Conservation (phyloP, 345 rosid species). For the Zanthoxylum bungeanum region DNA sequence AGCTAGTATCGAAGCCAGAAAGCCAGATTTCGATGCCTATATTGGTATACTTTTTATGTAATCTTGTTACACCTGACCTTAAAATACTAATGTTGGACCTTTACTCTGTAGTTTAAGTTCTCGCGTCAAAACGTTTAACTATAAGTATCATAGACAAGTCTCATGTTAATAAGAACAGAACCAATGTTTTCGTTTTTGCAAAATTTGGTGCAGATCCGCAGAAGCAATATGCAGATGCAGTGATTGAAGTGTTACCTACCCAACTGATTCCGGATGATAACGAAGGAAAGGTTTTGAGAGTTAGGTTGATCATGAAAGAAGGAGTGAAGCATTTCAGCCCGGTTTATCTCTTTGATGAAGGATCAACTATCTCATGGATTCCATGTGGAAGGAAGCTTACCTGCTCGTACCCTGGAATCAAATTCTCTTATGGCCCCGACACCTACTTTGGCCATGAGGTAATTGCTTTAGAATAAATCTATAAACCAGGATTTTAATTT, state of each 20-base stretch:
- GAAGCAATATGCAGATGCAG: constrained; percentile 92
- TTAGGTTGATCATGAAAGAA: constrained; percentile 92
- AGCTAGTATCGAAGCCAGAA: constrained; percentile 95
- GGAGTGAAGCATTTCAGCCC: constrained; percentile 86
- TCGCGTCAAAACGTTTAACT: not conserved
- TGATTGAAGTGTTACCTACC: constrained; percentile 89
- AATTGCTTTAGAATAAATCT: not conserved
- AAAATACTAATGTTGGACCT: not conserved
- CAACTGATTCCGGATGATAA: constrained; percentile 84
- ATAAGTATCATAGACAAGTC: not conserved
- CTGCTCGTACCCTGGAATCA: constrained; percentile 97
- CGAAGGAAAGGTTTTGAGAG: constrained; percentile 91
- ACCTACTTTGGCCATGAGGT: constrained; percentile 85
- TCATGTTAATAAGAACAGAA: not conserved
- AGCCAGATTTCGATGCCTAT: constrained; percentile 92
- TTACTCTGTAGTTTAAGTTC: not conserved
- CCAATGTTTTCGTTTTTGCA: not conserved
- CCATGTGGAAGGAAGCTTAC: constrained; percentile 98
- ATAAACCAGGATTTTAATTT: not conserved
- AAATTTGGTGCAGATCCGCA: constrained; percentile 70
- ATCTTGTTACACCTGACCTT: not conserved
- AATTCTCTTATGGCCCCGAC: constrained; percentile 78
- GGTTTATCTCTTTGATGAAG: constrained; percentile 91
- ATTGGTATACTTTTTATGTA: constrained; percentile 51
- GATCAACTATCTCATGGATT: constrained; percentile 86